Evolutionary conservation across 805 yeast species (phyloP).

Genomic region (Priceomyces fermenticarens): DNA sequence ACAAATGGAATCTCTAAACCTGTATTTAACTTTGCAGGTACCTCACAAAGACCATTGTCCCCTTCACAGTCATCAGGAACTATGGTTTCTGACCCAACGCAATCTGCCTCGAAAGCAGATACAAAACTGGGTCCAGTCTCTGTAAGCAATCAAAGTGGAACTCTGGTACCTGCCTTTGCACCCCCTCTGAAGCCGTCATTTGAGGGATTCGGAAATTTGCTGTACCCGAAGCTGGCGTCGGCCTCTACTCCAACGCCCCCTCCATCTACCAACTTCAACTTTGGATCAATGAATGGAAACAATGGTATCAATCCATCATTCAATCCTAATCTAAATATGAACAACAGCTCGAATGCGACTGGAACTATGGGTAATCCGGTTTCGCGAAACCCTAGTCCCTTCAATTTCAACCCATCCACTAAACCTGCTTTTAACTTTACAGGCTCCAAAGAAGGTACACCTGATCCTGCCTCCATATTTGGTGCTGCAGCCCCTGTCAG

Average conservation of each 20-base stretch:
- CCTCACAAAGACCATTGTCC: neutral
- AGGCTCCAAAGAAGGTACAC: constrained; percentile 22
- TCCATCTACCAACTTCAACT: constrained; percentile 3
- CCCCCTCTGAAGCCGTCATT: no score
- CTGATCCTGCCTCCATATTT: constrained; percentile 32
- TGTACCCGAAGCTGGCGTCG: neutral
- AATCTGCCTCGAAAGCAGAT: no score
- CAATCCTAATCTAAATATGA: no score
- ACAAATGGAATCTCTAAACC: neutral
- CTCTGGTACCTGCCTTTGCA: no score
- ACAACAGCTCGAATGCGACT: no score
- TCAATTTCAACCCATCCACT: constrained; percentile 1
- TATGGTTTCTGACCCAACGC: no score
- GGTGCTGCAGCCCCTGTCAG: constrained; percentile 16
- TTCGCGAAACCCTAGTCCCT: neutral
- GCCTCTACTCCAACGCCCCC: neutral
- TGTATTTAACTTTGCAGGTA: constrained; percentile 7
- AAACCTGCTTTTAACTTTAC: constrained; percentile 20
- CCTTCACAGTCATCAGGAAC: no score
- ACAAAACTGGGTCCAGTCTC: no score
- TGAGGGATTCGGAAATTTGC: no score
- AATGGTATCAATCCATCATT: neutral
- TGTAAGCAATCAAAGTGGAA: no score
- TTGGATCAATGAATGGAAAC: neutral
- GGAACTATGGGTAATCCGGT: neutral